These are phyloP conservation scores for Amaranthus cruentus DNA, from an alignment of 148 eudicot species.

Conservation along the genomic window DNA sequence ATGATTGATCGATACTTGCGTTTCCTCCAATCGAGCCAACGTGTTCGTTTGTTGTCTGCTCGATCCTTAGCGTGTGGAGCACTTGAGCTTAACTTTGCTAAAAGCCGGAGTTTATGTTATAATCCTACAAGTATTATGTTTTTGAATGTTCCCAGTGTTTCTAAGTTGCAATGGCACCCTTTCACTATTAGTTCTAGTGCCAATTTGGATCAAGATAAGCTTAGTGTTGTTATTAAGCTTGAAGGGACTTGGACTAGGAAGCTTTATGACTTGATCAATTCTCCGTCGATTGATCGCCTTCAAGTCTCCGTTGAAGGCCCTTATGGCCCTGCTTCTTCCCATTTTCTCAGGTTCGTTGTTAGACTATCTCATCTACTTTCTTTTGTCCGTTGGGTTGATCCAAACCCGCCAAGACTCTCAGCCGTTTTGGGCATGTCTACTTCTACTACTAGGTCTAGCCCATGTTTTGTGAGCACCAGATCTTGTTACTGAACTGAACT, in stretches of 20 bases:
- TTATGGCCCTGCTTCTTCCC: constrained; percentile 68
- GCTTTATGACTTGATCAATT: constrained; percentile 46
- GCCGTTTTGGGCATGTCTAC: not conserved
- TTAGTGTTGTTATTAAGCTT: constrained; percentile 71
- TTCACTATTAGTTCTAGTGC: constrained; percentile 68
- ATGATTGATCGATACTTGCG: constrained; percentile 46
- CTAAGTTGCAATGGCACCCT: constrained; percentile 95
- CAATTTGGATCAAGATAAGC: constrained; percentile 54
- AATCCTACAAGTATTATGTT: constrained; percentile 78
- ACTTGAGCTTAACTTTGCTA: constrained; percentile 78
- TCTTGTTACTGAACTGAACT: not conserved
- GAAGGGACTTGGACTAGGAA: constrained; percentile 82
- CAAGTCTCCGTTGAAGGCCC: constrained; percentile 86
- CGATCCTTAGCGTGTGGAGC: constrained; percentile 55
- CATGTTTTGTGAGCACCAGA: too few relatives aligned
- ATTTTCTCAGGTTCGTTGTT: constrained; percentile 60
- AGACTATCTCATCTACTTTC: not conserved
- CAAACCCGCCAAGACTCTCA: not conserved
- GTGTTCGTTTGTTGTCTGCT: constrained; percentile 41
- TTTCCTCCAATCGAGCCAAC: constrained; percentile 39
- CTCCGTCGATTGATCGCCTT: constrained; percentile 46
- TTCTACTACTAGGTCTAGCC: too few relatives aligned
- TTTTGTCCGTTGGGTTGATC: not conserved
- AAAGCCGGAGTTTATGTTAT: constrained; percentile 56
- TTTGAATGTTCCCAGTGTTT: constrained; percentile 66